These are phyloP conservation scores for Fusarium subglutinans DNA, from an alignment of 2,329 filamentous ascomycete species.

Conservation along the genomic window DNA sequence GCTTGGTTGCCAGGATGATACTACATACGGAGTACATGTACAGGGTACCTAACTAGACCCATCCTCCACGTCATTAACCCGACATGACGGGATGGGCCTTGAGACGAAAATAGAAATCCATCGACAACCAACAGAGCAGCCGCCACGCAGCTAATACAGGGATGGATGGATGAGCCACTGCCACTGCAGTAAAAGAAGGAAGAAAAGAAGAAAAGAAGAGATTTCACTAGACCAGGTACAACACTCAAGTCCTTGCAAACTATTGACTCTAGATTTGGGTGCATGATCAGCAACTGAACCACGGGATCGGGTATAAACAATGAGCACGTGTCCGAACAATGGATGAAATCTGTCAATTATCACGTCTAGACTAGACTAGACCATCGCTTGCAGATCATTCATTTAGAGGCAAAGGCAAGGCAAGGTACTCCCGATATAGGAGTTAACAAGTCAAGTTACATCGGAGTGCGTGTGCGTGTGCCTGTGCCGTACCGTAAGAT, in stretches of 20 bases:
- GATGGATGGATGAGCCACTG: conserved; percentile 3
- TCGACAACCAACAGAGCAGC: neutral
- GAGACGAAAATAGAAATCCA: conserved; percentile 25
- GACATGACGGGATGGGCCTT: conserved; percentile 8
- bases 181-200: neutral
- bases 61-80: conserved; percentile 15
- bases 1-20: neutral
- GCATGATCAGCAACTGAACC: conserved; percentile 28
- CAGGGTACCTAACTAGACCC: neutral
- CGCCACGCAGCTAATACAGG: conserved; percentile 22
- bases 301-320: conserved; percentile 21
- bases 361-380: conserved; percentile 1
- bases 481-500: neutral
- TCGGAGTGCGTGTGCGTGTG: neutral
- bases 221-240: conserved; percentile 10
- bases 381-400: neutral
- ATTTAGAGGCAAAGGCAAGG: neutral
- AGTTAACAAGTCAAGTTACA: neutral
- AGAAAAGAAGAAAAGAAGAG: neutral
- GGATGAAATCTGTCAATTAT: conserved; percentile 8
- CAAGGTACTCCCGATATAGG: neutral
- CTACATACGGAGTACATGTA: no score
- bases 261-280: conserved; percentile 3
- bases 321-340: conserved; percentile 28
- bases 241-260: neutral